phyloP scores from a whole-genome alignment of 1,284 basidiomycete genomes.

The Apiotrichum montevideense region DNA sequence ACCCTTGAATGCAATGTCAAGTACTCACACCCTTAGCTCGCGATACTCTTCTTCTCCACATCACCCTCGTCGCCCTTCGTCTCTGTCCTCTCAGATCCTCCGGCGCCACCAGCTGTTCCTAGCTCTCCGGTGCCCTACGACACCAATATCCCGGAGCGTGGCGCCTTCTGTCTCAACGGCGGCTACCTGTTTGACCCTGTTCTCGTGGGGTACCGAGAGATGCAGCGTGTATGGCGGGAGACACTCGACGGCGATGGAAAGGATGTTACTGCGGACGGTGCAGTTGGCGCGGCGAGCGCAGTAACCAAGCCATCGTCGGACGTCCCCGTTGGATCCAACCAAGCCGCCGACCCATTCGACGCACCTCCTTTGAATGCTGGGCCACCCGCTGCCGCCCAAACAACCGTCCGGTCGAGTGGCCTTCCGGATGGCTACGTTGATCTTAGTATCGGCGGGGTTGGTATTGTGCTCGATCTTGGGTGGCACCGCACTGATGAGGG shows the following conservation, averaged over 20 bases:
- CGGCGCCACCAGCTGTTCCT: slow-evolving; percentile 2
- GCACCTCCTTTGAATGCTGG: neutral
- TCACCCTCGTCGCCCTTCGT: slow-evolving; percentile 40
- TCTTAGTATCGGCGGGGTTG: slow-evolving; percentile 30
- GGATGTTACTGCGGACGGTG: neutral
- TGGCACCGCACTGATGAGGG: slow-evolving; percentile 33
- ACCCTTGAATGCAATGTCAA: no score
- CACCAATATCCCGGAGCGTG: slow-evolving; percentile 22
- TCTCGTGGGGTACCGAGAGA: slow-evolving; percentile 27
- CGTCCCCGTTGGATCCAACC: neutral
- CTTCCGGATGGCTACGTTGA: slow-evolving; percentile 30
- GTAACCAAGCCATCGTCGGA: neutral
- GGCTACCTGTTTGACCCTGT: slow-evolving; percentile 32
- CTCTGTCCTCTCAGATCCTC: slow-evolving; percentile 4
- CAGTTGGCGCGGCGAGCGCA: neutral
- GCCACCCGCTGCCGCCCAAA: neutral
- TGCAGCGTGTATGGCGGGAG: slow-evolving; percentile 16
- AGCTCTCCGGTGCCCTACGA: slow-evolving; percentile 4
- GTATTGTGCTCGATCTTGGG: slow-evolving; percentile 35
- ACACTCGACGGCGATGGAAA: neutral
- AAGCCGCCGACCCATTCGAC: neutral
- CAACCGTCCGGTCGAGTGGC: neutral
- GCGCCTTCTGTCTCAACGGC: slow-evolving; percentile 27
- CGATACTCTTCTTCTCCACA: slow-evolving; percentile 33
- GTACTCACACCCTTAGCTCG: slow-evolving; percentile 17